Evolutionary conservation across 1,284 basidiomycete genomes (phyloP), one percentile per base, ranked within the genome.

Genomic region (Sporisorium iseilematis-ciliati): DNA sequence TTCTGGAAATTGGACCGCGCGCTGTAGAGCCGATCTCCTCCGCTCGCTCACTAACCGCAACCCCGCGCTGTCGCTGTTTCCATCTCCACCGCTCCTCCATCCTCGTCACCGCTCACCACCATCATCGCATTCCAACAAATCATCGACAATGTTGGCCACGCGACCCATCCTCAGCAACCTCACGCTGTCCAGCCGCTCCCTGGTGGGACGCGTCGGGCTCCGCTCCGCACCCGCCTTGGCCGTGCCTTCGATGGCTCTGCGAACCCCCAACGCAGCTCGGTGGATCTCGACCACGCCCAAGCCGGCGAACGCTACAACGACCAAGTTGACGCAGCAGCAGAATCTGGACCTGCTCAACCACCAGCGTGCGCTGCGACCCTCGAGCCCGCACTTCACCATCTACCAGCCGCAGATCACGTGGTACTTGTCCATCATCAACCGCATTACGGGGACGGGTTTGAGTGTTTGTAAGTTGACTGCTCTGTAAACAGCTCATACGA

Each of bases 341-440:
- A 86, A 88, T 48, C 65, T 86, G 49, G 88, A 88, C 6, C 90
- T 96, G 73, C 88, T 98, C 74, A 96, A 99, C 88, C 86, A 90
- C 75, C 95, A 97, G 86, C 91, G 96, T 75, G 87, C 92, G 55
- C 88, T 89, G 54, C 91, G 96, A 31, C 96, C 97, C 20, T 92
- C 89, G 64, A 93, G 92, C 81, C 96, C 97, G 23, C 94, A 97
- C 86, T 92, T 95, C 81, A 93, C 93, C 53, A 97, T 98, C 87
- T 99, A 98, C 88, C 93, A 97, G 86, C 94, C 94, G 21, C 95
- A 97, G 86, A 78, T 89, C 50, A 98, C 96, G 46, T 97, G 93
- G 93, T 41, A 91, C 61, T 89, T 87, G 3, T 97, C 94, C 16
- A 94, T 96, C 82, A 89, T 89, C 33, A 92, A 98, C 88, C 92